Evolutionary conservation across 2,329 filamentous ascomycete species (phyloP), one percentile per base, ranked within the genome.

Genomic region (Xylaria polymorpha): DNA sequence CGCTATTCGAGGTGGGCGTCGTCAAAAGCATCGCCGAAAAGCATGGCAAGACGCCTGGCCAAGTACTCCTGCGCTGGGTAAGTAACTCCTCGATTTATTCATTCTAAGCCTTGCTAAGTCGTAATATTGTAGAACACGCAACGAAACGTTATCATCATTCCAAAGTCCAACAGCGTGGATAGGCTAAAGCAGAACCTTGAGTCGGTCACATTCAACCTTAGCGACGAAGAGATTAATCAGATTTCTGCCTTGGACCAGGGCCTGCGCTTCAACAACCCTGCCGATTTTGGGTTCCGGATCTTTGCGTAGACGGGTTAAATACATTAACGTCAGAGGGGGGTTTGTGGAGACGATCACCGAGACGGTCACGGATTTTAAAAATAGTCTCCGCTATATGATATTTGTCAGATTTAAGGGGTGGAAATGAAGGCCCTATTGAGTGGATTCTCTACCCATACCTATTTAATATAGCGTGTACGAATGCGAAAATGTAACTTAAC

Each of bases 11-110:
- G 73, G 72, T 72, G 4, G 75, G 78, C n/a, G 76, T 80, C 7
- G 80, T 91, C 74, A 87, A 85, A 78, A 78, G 74, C 57, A 83
- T 88, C 68, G 85, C 88, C 0, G 79, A 82, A 66, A 89, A 87
- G 79, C 81, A 88, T 61, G 80, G 80, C 72, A 88, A 87, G 80
- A 86, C 87, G 0, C 85, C 89, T 0, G 88, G 89, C 2, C 90
- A 92, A 83, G 84, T 91, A 0, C 80, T 91, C 62, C 81, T 92
- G 56, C 83, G 89, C 55, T 92, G 90, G 90, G 85, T 70, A 60
- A 60, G 22, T 50, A n/a, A 14, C 4, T 25, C 25, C n/a, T 35
- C 9, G 1, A 1, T 15, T 18, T 14, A 2, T 20, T 20, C 1
- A 14, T 29, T 18, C 5, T 50, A 12, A 14, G 29, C 53, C 18